Conservation (phyloP, 345 rosid species). For the Syzygium oleosum region DNA sequence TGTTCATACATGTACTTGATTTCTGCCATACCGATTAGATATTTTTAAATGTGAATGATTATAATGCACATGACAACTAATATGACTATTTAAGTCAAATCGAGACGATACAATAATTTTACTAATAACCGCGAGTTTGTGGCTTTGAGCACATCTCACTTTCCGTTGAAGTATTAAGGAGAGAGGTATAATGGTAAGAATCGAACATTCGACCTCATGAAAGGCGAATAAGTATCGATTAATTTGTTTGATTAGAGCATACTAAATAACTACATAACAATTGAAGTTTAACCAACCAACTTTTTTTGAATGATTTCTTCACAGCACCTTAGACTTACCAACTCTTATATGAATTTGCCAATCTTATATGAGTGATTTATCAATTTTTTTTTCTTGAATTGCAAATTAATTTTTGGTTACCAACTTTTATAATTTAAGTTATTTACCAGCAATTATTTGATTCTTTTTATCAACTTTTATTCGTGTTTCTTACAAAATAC, state of each 20-base stretch:
- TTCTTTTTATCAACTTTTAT: not conserved
- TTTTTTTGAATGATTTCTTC: not conserved
- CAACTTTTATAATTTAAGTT: not conserved
- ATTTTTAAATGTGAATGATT: not conserved
- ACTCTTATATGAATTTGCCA: not conserved
- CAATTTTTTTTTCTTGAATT: not conserved
- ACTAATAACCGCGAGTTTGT: not conserved
- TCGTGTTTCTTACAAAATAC: not conserved
- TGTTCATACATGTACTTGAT: not conserved
- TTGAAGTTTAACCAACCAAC: not conserved
- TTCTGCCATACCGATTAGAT: not conserved
- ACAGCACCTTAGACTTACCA: not conserved
- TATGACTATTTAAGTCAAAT: not conserved
- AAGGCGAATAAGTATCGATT: not conserved
- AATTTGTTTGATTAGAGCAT: not conserved
- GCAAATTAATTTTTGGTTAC: not conserved
- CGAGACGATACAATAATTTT: not conserved
- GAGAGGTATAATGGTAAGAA: not conserved
- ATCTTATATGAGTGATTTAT: not conserved
- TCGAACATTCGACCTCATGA: not conserved
- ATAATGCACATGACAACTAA: not conserved
- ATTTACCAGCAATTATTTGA: not conserved
- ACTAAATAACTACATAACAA: not conserved
- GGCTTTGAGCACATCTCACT: not conserved
- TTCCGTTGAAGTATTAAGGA: not conserved